Base-by-base conservation (phyloP, 495 filamentous ascomycete genomes). In the Neurospora sp. region DNA sequence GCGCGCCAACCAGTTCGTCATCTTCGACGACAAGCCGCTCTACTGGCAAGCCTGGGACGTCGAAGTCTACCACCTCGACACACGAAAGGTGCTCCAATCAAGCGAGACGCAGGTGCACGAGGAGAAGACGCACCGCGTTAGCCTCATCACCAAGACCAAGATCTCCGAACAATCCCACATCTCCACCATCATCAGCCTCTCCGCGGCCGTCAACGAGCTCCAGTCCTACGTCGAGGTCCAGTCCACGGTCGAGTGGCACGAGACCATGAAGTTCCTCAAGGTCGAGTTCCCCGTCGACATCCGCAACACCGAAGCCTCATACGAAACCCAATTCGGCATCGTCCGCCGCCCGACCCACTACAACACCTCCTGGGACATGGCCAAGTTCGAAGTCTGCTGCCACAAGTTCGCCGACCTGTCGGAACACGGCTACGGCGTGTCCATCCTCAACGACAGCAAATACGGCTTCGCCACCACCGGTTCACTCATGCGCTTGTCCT, bases 11-110 rank as follows among this genome's bases (percentile, higher is more conserved):
- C 94, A 98, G 78, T 86, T 97, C 9, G 94, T 99, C 73, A 92
- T 98, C 70, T 98, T 96, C 79, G 96, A 99, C 78, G 96, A 99
- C 82, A 98, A 98, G 83, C 96, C 96, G 20, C 87, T 98, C 23
- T 97, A 97, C 83, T 99, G 96, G 96, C 95, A 99, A 83, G 96
- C 94, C 1, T 99, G 96, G 96, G 96, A 99, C 81, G 94, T 97
- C 40, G 96, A 99, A 80, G 93, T 98, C 66, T 99, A 92, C 84
- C 96, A 98, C 74, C 88, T 97, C 31, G 92, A 94, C 72, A 95
- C 93, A 0, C 90, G 96, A 70, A 88, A 92, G 75, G 93, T 93
- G 77, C 84, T 99, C 6, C 78, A 84, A 0, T 85, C 88, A 31
- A 84, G 88, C 69, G 85, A 88, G 75, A 92, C 91, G n/a, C 84